Conservation (phyloP, 2,329 filamentous ascomycete genomes). For the Pseudofabraea citricarpa region DNA sequence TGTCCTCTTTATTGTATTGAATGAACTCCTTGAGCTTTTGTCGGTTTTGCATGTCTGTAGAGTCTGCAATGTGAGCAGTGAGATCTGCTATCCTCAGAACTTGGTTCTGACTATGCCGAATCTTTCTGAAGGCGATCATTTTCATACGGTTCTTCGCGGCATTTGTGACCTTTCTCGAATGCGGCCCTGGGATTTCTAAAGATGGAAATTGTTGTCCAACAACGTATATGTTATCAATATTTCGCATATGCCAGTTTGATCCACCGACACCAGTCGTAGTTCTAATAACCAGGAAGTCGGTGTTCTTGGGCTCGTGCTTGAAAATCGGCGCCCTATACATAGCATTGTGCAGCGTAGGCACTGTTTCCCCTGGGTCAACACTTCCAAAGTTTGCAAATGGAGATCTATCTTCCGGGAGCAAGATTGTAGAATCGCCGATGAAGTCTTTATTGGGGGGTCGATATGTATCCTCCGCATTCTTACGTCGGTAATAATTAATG, state of each 20-base stretch:
- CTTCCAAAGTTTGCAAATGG: conserved; percentile 94
- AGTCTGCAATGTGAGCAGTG: conserved; percentile 86
- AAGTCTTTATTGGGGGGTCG: conserved; percentile 49
- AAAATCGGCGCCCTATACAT: conserved; percentile 96
- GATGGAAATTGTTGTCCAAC: conserved; percentile 93
- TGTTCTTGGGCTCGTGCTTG: conserved; percentile 70
- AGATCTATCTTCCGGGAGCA: conserved; percentile 90
- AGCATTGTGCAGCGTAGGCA: conserved; percentile 86
- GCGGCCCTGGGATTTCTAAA: conserved; percentile 86
- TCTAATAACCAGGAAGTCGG: conserved; percentile 83
- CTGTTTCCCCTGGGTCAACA: conserved; percentile 84
- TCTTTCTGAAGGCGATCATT: conserved; percentile 89
- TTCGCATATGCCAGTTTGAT: conserved; percentile 76
- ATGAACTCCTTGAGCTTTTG: conserved; percentile 98
- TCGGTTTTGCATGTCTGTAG: conserved; percentile 90
- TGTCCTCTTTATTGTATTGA: conserved; percentile 79
- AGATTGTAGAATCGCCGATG: conserved; percentile 81
- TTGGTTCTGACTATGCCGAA: conserved; percentile 67
- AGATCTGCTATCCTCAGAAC: conserved; percentile 76
- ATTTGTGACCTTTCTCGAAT: conserved; percentile 92
- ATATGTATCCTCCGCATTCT: conserved; percentile 55
- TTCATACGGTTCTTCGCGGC: conserved; percentile 96
- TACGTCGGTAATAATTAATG: conserved; percentile 93
- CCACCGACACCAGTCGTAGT: conserved; percentile 76
- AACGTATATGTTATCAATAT: conserved; percentile 84